These are phyloP conservation scores for Fagus crenata DNA, from an alignment of 306 rosid species.

Conservation along the genomic window DNA sequence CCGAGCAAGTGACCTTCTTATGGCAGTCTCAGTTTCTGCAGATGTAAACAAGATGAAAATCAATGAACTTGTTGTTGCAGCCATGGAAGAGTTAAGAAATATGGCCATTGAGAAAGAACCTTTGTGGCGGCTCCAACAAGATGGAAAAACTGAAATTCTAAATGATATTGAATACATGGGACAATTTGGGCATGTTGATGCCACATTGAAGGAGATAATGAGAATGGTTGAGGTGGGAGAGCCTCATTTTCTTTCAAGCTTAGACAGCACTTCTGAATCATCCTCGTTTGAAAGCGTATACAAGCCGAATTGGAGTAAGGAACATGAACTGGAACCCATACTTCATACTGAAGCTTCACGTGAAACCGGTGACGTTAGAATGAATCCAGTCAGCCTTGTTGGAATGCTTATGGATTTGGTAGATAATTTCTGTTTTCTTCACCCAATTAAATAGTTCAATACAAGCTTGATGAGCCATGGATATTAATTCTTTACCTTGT, in stretches of 20 bases:
- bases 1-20: slow-evolving; percentile 47
- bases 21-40: slow-evolving; percentile 33
- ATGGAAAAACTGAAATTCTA: slow-evolving; percentile 26
- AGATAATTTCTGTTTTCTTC: neutral
- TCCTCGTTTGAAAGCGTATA: neutral
- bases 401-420: slow-evolving; percentile 63
- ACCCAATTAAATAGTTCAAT: neutral
- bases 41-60: slow-evolving; percentile 26
- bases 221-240: slow-evolving; percentile 50
- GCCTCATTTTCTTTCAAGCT: slow-evolving; percentile 32
- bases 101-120: slow-evolving; percentile 33
- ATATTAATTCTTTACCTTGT: neutral
- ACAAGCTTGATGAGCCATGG: neutral
- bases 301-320: neutral
- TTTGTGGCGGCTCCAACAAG: slow-evolving; percentile 36
- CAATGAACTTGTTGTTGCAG: slow-evolving; percentile 25
- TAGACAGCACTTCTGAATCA: slow-evolving; percentile 17
- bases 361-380: slow-evolving; percentile 24
- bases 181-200: slow-evolving; percentile 34
- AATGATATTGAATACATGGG: slow-evolving; percentile 35
- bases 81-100: slow-evolving; percentile 42
- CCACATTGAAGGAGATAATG: slow-evolving; percentile 35
- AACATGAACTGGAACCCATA: neutral
- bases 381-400: slow-evolving; percentile 32
- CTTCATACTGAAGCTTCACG: slow-evolving; percentile 49